Conservation (phyloP, 129 eudicot genomes). For the Saussurea involucrata region DNA sequence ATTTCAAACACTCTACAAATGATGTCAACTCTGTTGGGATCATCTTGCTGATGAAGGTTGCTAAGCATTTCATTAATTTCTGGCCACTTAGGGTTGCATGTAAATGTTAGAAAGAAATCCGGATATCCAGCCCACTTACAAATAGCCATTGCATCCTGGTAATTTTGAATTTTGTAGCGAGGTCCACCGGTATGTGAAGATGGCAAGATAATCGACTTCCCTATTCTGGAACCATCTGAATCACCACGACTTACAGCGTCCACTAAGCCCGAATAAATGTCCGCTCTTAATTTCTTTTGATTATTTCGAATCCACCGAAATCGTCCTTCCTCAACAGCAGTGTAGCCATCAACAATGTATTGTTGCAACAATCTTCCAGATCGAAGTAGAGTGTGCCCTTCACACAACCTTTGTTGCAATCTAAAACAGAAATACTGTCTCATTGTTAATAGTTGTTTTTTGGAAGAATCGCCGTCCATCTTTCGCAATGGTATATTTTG, state of each 20-base stretch:
- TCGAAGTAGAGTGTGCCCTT: too few relatives aligned
- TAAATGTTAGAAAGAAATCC: not conserved
- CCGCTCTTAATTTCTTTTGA: not conserved
- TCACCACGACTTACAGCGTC: not conserved
- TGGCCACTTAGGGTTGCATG: not conserved
- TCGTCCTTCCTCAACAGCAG: not conserved
- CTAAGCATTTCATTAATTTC: not conserved
- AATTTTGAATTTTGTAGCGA: not conserved
- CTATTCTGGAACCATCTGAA: not conserved
- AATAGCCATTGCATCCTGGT: slow-evolving; percentile 8
- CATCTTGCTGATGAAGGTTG: not conserved
- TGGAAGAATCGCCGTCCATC: too few relatives aligned
- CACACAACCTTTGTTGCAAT: too few relatives aligned
- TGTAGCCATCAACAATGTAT: too few relatives aligned
- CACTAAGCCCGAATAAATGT: not conserved
- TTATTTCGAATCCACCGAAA: not conserved
- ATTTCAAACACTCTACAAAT: not conserved
- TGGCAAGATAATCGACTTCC: not conserved
- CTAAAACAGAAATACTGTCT: too few relatives aligned
- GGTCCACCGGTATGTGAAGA: not conserved
- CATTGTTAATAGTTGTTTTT: too few relatives aligned
- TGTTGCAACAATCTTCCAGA: too few relatives aligned
- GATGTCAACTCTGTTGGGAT: not conserved
- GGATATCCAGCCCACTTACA: slow-evolving; percentile 3
- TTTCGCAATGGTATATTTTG: too few relatives aligned